Evolutionary conservation across 73 alveolate species (phyloP).

Genomic region (Effrenium voratum): DNA sequence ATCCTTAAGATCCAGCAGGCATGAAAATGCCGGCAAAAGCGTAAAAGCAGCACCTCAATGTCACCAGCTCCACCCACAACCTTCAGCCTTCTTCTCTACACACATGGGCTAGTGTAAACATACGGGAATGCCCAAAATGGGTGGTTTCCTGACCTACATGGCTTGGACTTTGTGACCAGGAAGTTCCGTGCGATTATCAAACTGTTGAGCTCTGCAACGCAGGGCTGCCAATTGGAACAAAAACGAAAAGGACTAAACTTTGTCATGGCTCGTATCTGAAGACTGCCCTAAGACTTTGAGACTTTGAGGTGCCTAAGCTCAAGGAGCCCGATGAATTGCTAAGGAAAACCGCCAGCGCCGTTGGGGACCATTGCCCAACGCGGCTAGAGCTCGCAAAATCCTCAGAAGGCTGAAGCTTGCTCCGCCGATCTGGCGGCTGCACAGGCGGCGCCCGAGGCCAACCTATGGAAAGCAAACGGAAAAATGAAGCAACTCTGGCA

Average conservation of each 20-base stretch:
- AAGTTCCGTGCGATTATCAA: no score
- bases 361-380: slow-evolving; percentile 47
- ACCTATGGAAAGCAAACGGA: background rate
- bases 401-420: background rate
- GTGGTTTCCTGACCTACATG: background rate
- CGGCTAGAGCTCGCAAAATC: background rate
- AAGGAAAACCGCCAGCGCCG: slow-evolving; percentile 18
- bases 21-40: background rate
- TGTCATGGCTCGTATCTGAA: background rate
- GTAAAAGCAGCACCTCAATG: background rate
- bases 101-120: background rate
- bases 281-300: background rate
- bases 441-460: no score
- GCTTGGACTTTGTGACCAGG: no score
- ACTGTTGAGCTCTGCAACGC: no score
- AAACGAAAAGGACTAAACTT: background rate
- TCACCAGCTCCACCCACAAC: background rate
- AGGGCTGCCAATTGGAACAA: no score
- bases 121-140: background rate
- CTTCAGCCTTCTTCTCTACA: background rate
- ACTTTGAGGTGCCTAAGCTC: background rate
- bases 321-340: background rate
- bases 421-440: background rate
- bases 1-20: background rate
- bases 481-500: background rate